These are phyloP conservation scores for Suillus tomentosus DNA, from an alignment of 768 basidiomycete species.

Conservation along the genomic window DNA sequence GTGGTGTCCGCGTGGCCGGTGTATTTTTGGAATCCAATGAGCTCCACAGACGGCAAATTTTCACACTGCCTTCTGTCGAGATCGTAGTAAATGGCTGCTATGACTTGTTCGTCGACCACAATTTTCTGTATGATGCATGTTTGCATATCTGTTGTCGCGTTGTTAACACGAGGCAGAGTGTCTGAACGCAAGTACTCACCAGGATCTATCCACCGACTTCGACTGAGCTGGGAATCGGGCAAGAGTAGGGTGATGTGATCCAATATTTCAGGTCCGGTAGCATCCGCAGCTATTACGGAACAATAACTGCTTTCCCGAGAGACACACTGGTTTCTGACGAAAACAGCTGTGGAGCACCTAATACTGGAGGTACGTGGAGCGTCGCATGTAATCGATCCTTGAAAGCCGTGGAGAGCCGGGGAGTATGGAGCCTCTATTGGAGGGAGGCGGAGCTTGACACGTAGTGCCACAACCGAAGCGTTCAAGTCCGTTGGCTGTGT, in stretches of 20 bases:
- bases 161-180: conserved; percentile 28
- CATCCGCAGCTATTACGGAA: conserved; percentile 42
- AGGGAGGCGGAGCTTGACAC: conserved; percentile 59
- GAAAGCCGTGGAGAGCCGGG: conserved; percentile 64
- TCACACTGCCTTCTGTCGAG: conserved; percentile 58
- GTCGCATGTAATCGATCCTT: conserved; percentile 56
- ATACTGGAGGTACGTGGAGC: conserved; percentile 54
- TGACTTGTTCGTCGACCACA: conserved; percentile 60
- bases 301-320: conserved; percentile 53
- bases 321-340: conserved; percentile 50
- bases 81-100: conserved; percentile 68
- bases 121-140: conserved; percentile 67
- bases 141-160: conserved; percentile 24
- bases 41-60: conserved; percentile 58
- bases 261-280: conserved; percentile 45
- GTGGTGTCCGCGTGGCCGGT: conserved; percentile 31
- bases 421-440: conserved; percentile 53
- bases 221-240: conserved; percentile 65
- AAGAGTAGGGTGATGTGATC: conserved; percentile 56
- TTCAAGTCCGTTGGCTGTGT: conserved; percentile 36
- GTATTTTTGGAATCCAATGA: conserved; percentile 53
- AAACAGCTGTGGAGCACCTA: conserved; percentile 65
- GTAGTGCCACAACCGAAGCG: conserved; percentile 49
- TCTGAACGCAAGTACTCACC: conserved; percentile 45
- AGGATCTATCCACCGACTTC: conserved; percentile 71